Conservation (phyloP, 1,284 basidiomycete genomes). For the Trichosporon sp. region DNA sequence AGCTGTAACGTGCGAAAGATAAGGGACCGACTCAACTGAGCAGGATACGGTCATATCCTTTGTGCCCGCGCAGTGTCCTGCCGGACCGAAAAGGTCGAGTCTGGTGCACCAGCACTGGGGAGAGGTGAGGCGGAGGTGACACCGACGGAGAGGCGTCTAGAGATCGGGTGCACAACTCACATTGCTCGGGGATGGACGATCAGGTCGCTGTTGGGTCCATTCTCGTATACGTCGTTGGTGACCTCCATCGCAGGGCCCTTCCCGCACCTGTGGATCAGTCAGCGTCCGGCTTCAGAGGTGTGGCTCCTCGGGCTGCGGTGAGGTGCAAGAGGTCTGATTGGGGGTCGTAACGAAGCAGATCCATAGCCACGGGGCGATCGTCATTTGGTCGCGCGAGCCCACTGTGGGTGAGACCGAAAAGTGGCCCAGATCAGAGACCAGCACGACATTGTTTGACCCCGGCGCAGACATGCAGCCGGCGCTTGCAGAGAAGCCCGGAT, state of each 20-base stretch:
- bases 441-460: not conserved
- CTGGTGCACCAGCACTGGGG: not conserved
- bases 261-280: constrained; percentile 15
- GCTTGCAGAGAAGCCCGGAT: not conserved
- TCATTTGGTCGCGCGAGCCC: not conserved
- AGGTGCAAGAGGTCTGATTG: not conserved
- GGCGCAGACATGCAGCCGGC: not conserved
- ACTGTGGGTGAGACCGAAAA: not conserved
- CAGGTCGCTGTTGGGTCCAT: not conserved
- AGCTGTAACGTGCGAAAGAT: too few species aligned
- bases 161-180: not conserved
- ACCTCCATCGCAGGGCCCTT: constrained; percentile 16
- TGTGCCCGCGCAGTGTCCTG: too few species aligned
- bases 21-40: too few species aligned
- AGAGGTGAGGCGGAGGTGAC: not conserved
- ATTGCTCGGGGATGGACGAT: not conserved
- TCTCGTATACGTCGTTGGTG: constrained; percentile 13
- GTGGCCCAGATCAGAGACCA: not conserved
- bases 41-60: too few species aligned
- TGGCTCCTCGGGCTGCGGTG: not conserved
- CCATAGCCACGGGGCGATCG: not conserved
- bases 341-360: not conserved
- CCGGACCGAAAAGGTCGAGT: too few species aligned
- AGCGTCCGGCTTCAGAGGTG: not conserved
- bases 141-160: not conserved